Base-by-base conservation (phyloP, 164 flowering plant genomes). In the Nymphaea thermarum region DNA sequence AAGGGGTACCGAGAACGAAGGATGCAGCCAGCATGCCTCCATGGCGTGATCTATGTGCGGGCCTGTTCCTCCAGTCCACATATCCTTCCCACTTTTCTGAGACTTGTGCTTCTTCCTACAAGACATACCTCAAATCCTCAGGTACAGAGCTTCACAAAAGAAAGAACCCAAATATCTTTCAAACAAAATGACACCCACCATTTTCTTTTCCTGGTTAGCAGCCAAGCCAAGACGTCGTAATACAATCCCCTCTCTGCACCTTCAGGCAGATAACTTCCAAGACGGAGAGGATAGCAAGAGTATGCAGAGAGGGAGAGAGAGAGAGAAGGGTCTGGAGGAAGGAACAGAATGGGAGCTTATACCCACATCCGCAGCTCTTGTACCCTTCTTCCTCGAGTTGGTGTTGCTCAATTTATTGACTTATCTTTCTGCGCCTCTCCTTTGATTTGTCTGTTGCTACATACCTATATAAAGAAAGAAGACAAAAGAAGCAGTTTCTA, bases 11-110 rank as follows among this genome's bases (percentile, higher is more conserved):
- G 66, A 90, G 70, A 47, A 86, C 86, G 67, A 87, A 88, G 44
- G 83, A 82, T 66, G 97, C 88, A 47, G 97, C 97, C 57, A 83
- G 74, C 79, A 83, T 76, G 63, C 97, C 97, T 18, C 97, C 97
- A 80, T 90, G 94, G 60, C 73, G 83, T 63, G 85, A 84, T 80
- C 76, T 80, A 44, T 78, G 6, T 25, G 92, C 97, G 14, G 93
- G 86, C 73, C 76, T 79, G 66, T 73, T 78, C 72, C 80, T 83
- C 97, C 97, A 88, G 60, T 88, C 87, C 53, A 81, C 87, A 71
- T 85, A 88, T 12, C 92, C 82, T 68, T 79, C 82, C 90, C 93
- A 88, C 80, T 62, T 74, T 62, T 60, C 70, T 25, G 66, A 64
- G 62, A 76, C 74, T 8, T 60, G 74, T 41, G 68, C 81, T 67